Conservation (phyloP, 352 stramenopile genomes). For the Globisporangium irregulare region DNA sequence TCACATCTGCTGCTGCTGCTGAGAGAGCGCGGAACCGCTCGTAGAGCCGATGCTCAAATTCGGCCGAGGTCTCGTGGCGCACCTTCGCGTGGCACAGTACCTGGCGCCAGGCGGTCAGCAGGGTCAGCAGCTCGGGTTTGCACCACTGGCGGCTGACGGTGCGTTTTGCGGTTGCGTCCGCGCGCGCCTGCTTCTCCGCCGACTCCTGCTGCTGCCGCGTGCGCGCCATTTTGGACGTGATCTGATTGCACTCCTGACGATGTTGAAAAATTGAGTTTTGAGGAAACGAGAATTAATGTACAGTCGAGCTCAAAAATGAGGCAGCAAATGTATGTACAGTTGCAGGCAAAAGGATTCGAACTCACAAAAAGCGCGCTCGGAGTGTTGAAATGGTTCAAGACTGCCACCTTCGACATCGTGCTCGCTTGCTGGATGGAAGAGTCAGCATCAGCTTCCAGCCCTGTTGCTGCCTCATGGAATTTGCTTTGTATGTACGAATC, state of each 20-base stretch:
- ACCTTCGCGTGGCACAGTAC: background rate
- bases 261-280: too few species aligned
- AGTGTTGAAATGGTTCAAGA: too few species aligned
- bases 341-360: too few species aligned
- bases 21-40: background rate
- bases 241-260: background rate
- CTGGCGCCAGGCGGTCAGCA: background rate
- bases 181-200: background rate
- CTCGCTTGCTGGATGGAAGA: too few species aligned
- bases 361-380: too few species aligned
- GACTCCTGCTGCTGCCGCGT: background rate
- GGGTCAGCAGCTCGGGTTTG: background rate
- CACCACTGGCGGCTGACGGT: background rate
- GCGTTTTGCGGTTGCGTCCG: background rate
- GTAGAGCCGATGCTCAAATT: background rate
- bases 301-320: background rate
- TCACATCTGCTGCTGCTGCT: background rate
- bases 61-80: background rate
- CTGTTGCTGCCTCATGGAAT: too few species aligned
- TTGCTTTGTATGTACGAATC: too few species aligned
- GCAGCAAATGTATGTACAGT: too few species aligned
- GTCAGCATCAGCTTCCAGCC: too few species aligned
- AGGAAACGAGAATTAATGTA: background rate
- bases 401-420: too few species aligned
- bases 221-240: background rate